Evolutionary conservation across 352 stramenopile genomes (phyloP).

Genomic region (Peronospora tabacina): DNA sequence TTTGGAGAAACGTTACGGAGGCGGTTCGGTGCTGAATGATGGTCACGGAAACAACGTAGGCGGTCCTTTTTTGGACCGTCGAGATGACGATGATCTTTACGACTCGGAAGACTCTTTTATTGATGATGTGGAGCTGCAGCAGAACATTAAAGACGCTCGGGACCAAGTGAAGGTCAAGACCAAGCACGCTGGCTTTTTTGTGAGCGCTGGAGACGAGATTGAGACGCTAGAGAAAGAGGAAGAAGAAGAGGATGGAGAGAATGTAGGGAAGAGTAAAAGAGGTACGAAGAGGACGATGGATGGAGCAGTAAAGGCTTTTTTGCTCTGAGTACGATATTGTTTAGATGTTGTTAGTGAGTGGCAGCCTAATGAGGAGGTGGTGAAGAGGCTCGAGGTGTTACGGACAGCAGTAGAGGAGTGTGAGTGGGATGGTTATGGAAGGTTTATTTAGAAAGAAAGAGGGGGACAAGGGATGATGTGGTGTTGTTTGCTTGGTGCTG

Average conservation of each 20-base stretch:
- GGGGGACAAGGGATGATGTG: background rate
- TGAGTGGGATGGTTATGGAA: conserved; percentile 20
- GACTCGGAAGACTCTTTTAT: conserved; percentile 87
- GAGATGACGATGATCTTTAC: conserved; percentile 81
- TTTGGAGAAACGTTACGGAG: conserved; percentile 77
- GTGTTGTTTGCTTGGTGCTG: background rate
- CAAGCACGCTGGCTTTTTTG: conserved; percentile 84
- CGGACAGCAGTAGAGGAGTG: conserved; percentile 53
- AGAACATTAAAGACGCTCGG: conserved; percentile 79
- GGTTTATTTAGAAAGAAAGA: background rate
- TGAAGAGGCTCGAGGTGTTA: conserved; percentile 48
- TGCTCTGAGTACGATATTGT: conserved; percentile 45
- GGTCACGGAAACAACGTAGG: conserved; percentile 15
- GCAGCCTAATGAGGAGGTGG: conserved; percentile 46
- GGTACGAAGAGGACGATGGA: conserved; percentile 44
- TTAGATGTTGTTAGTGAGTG: conserved; percentile 61
- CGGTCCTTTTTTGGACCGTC: conserved; percentile 30
- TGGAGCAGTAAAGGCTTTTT: conserved; percentile 52
- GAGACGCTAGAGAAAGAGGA: conserved; percentile 55
- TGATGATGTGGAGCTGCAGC: conserved; percentile 72
- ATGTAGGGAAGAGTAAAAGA: conserved; percentile 23
- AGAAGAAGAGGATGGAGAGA: conserved; percentile 1
- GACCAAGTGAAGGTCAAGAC: conserved; percentile 65
- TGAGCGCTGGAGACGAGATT: conserved; percentile 80
- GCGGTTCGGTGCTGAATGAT: conserved; percentile 52